Percentiles rank a stretch among this genome's conserved stretches.
Conservation (phyloP, 2,329 filamentous ascomycete species). For the Ophidiomyces ophidiicola region DNA sequence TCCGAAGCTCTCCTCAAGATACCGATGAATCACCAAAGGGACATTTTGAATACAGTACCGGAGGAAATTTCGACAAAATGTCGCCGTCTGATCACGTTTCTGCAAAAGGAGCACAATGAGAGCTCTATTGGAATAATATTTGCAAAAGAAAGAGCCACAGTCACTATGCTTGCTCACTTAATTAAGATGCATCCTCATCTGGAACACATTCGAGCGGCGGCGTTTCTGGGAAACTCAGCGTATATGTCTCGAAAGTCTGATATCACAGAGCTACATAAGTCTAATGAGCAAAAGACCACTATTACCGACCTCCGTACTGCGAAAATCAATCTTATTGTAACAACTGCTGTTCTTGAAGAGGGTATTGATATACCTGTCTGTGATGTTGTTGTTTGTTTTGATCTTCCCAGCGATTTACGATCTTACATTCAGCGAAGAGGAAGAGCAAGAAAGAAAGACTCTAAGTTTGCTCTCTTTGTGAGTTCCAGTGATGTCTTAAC, state of each 20-base stretch:
- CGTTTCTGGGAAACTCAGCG: constrained; percentile 43
- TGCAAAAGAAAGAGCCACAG: constrained; percentile 50
- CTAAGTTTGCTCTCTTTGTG: constrained; percentile 44
- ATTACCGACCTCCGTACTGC: constrained; percentile 44
- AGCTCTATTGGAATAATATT: constrained; percentile 53
- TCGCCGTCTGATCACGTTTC: constrained; percentile 43
- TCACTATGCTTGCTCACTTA: constrained; percentile 47
- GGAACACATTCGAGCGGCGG: constrained; percentile 30
- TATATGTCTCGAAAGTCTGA: constrained; percentile 33
- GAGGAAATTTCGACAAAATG: constrained; percentile 47
- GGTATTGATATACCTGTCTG: constrained; percentile 52
- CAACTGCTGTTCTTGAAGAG: constrained; percentile 49
- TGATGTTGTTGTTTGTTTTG: constrained; percentile 53
- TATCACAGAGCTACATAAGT: constrained; percentile 39
- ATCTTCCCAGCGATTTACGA: constrained; percentile 49
- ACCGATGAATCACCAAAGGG: constrained; percentile 14
- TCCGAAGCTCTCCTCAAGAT: constrained; percentile 27
- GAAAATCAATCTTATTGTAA: constrained; percentile 44
- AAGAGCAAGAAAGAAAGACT: constrained; percentile 46
- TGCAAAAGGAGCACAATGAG: constrained; percentile 32
- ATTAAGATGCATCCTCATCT: constrained; percentile 41
- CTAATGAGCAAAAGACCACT: constrained; percentile 39
- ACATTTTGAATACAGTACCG: constrained; percentile 13
- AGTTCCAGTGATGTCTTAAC: constrained; percentile 23
- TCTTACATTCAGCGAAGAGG: constrained; percentile 56